Base-by-base conservation (phyloP, 139 green algal genomes). In the Choricystis sp. region DNA sequence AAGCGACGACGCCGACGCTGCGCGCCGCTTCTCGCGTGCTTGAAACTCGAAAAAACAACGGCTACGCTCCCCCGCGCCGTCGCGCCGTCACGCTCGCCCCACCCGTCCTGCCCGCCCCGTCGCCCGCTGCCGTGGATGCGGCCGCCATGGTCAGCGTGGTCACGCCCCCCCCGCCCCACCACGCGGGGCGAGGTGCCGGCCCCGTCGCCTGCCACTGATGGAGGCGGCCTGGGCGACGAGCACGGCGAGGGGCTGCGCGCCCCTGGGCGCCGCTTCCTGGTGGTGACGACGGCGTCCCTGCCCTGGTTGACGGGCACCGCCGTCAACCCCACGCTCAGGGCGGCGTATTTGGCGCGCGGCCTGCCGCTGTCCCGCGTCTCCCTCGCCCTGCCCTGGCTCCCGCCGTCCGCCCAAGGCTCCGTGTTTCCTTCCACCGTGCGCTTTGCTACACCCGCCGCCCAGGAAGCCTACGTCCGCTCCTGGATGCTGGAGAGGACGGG, bases 231-330 rank as follows among this genome's bases (percentile, higher is more conserved):
- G 71, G 57, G 69, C 73, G 5, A 67, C 68, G 19, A 59, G 9
- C 9, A 52, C 40, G 9, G 9, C 9, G 40, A 9, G 9, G 40
- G 9, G 9, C 40, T 52, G 40, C 9, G 9, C 40, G 40, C 40
- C 9, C 40, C 40, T 21, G 40, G 40, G 9, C 40, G 40, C 9
- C 16, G 9, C 40, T 52, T 70, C 26, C 21, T 22, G 30, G 56
- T 88, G 40, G 77, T 88, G 29, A 88, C 81, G 23, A 88, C 81
- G 23, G 81, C 81, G 21, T 60, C 69, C 40, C 72, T 87, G 57
- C 81, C 81, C 19, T 88, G 81, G 81, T 79, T 88, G 74, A 88
- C 81, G 57, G 81, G 81, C n/a, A 88, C 81, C 3, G 72, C 77
- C 3, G 77, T 88, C 1, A 88, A 88, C 67, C 81, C 81, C 24